A percentile compares a stretch with the other conserved stretches of the same genome.
Conservation (phyloP, 495 filamentous ascomycete species). For the Aspergillus homomorphus region DNA sequence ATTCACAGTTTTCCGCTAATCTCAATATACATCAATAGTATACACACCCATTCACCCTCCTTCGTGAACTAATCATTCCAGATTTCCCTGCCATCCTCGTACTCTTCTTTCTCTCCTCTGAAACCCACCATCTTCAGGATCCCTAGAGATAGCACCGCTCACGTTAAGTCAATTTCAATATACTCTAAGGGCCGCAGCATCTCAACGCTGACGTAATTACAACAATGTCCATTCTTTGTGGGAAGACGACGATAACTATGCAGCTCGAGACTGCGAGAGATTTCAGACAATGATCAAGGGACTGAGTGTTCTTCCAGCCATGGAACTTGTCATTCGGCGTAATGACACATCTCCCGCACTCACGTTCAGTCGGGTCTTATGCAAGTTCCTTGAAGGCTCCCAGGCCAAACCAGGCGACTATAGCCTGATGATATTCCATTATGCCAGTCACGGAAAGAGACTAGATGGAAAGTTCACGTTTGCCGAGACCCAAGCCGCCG, state of each 20-base stretch:
- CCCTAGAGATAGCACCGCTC: background rate
- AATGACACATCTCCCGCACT: background rate
- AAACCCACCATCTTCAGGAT: no score
- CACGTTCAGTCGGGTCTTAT: background rate
- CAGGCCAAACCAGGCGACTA: background rate
- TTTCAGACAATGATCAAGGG: slow-evolving; percentile 2
- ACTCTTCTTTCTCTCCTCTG: no score
- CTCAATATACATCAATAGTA: no score
- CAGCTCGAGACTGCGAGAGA: background rate
- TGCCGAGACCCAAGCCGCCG: background rate
- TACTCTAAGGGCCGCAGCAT: no score
- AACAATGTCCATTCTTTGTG: background rate
- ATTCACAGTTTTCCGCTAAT: no score
- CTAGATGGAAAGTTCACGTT: background rate
- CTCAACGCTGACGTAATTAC: background rate
- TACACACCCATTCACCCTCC: no score
- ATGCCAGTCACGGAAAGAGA: slow-evolving; percentile 16
- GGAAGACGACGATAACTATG: background rate
- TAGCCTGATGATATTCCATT: slow-evolving; percentile 17
- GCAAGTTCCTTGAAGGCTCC: background rate
- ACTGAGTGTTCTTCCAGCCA: background rate
- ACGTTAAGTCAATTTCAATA: background rate
- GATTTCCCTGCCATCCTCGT: no score
- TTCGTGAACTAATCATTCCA: no score
- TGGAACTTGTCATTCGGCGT: background rate